Conservation (phyloP, 768 basidiomycete genomes). For the Mycena maculata region DNA sequence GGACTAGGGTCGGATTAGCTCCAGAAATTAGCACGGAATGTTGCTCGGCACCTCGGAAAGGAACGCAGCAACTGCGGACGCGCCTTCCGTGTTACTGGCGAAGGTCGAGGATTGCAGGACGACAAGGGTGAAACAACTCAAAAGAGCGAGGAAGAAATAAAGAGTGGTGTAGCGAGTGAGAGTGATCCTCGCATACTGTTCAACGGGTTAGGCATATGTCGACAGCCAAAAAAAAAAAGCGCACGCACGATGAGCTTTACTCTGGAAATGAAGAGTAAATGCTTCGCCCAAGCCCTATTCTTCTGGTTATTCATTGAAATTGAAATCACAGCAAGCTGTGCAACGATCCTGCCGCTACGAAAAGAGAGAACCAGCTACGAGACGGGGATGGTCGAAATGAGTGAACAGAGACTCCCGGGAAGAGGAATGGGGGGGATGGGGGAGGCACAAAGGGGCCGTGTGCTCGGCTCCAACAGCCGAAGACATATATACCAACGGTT, state of each 20-base stretch:
- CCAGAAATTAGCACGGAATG: constrained; percentile 32
- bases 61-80: constrained; percentile 46
- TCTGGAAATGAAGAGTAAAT: constrained; percentile 33
- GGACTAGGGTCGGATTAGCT: not conserved
- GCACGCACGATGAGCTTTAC: constrained; percentile 36
- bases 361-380: constrained; percentile 30
- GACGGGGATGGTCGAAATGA: constrained; percentile 6
- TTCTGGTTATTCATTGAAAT: constrained; percentile 23
- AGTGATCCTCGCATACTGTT: constrained; percentile 60
- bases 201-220: not conserved
- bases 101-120: constrained; percentile 54
- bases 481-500: not conserved
- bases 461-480: not conserved
- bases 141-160: constrained; percentile 60
- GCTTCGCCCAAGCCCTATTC: constrained; percentile 32
- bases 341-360: constrained; percentile 33
- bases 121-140: constrained; percentile 54
- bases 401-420: too few species aligned
- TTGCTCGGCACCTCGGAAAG: constrained; percentile 37
- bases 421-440: constrained; percentile 11
- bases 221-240: not conserved
- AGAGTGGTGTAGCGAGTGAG: constrained; percentile 60
- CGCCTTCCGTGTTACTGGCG: constrained; percentile 49
- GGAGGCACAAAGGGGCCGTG: constrained; percentile 18
- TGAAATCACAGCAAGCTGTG: constrained; percentile 21